Conservation (phyloP, 1,284 basidiomycete genomes). For the Gomphus bonarii region DNA sequence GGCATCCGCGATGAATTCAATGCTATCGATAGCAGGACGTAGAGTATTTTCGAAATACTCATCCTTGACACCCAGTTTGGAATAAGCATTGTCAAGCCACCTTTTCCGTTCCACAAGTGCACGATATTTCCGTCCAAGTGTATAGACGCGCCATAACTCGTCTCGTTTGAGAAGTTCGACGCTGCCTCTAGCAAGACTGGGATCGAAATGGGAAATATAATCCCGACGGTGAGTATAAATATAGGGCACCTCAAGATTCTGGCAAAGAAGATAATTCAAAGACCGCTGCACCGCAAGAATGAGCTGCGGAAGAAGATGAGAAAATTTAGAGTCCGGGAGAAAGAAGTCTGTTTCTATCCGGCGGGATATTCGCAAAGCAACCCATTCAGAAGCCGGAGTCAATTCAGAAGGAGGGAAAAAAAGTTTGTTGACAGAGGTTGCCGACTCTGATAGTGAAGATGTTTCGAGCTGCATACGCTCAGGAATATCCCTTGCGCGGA, state of each 20-base stretch:
- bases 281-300: conserved; percentile 74
- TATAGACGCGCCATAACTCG: conserved; percentile 84
- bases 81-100: conserved; percentile 55
- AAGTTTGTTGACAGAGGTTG: conserved; percentile 47
- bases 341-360: conserved; percentile 72
- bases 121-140: conserved; percentile 79
- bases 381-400: conserved; percentile 82
- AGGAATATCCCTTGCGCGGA: conserved; percentile 84
- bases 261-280: conserved; percentile 78
- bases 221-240: conserved; percentile 93
- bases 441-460: conserved; percentile 59
- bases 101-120: conserved; percentile 70
- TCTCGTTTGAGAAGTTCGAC: conserved; percentile 64
- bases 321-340: conserved; percentile 44
- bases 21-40: conserved; percentile 51
- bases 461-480: conserved; percentile 94
- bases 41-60: conserved; percentile 67
- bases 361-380: conserved; percentile 76
- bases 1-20: conserved; percentile 88
- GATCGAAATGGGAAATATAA: conserved; percentile 73
- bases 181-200: conserved; percentile 34
- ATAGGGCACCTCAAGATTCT: conserved; percentile 89
- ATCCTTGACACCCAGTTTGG: conserved; percentile 51
- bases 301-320: conserved; percentile 57
- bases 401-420: conserved; percentile 42